Base-by-base conservation (phyloP, 192 early-diverging fungal genomes). In the Rhizoclosmatium globosum region DNA sequence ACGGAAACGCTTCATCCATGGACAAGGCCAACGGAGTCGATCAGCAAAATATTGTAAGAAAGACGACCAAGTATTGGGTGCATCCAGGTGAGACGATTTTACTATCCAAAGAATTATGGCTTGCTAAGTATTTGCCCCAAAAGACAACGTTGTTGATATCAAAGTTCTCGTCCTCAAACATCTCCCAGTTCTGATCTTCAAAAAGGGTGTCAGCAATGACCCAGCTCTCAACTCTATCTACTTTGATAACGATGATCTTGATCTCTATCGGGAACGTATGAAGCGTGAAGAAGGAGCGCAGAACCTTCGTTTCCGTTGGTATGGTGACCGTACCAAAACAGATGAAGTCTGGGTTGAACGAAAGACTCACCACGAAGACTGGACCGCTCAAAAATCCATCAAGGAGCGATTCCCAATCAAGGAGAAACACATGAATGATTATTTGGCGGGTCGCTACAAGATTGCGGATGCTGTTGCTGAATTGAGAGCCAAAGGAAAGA, bases 341-440 rank as follows among this genome's bases (percentile, higher is more conserved):
- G 64, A 88, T 50, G 93, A 94, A 75, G 94, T 98, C 71, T 98
- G 95, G 86, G 91, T 97, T 47, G 96, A 98, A 87, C 94, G 96
- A 73, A 98, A 98, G 84, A 98, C 96, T 3, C 96, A 98, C 87
- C 92, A 94, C 74, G 96, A 98, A 78, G 94, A 95, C 76, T 93
- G 93, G 85, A 92, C 93, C 47, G 95, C 96, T 56, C 94, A 95
- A 73, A 81, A 85, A 47, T 80, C 77, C 64, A 89, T 95, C 70
- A 96, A 96, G 76, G 94, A 95, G 78, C 92, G 95, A 13, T 96
- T 97, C 79, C 82, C 91, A 15, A 89, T 97, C 77, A 95, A 97
- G 80, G 95, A 97, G 68, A 96, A 95, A 79, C 87, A 96, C 79
- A 85, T 96, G 48, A 91, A 94, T 82, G 93, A 85, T 46, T 96